These are phyloP conservation scores for Microdochium bolleyi DNA, from an alignment of 2,329 filamentous ascomycete genomes.

Conservation along the genomic window DNA sequence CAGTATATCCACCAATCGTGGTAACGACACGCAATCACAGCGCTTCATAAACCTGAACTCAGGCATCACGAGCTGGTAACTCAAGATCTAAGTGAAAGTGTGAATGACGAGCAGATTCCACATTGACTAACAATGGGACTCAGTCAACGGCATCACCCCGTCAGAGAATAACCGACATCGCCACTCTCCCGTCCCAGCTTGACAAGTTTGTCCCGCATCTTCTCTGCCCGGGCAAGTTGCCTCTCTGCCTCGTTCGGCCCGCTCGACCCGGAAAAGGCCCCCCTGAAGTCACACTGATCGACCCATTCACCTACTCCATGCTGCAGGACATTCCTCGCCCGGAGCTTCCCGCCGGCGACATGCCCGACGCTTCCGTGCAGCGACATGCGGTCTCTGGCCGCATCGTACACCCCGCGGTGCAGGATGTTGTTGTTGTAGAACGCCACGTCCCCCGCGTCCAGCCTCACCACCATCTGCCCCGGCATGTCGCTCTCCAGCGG, in stretches of 20 bases:
- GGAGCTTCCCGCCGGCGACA: conserved; percentile 38
- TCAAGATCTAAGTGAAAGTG: too few relatives aligned
- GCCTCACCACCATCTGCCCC: conserved; percentile 54
- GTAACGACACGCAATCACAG: too few relatives aligned
- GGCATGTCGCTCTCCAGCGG: conserved; percentile 56
- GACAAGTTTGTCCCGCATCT: conserved; percentile 56
- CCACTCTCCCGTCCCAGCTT: conserved; percentile 51
- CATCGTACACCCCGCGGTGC: conserved; percentile 61
- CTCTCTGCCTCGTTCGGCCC: conserved; percentile 40
- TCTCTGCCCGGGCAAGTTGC: conserved; percentile 43
- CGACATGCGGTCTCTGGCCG: conserved; percentile 54
- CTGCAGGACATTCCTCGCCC: conserved; percentile 68
- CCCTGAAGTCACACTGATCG: conserved; percentile 45
- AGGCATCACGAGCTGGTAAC: too few relatives aligned
- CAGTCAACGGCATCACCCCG: conserved; percentile 31
- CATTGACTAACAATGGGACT: too few relatives aligned
- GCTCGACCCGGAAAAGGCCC: conserved; percentile 31
- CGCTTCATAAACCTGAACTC: too few relatives aligned
- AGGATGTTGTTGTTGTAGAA: conserved; percentile 92
- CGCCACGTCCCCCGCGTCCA: conserved; percentile 69
- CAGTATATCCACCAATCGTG: too few relatives aligned
- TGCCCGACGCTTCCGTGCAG: conserved; percentile 67
- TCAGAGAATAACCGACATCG: conserved; percentile 56
- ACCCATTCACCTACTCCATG: conserved; percentile 66
- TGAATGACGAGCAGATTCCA: too few relatives aligned